Conservation (phyloP, 163 green algal genomes). For the Volvox carteri region DNA sequence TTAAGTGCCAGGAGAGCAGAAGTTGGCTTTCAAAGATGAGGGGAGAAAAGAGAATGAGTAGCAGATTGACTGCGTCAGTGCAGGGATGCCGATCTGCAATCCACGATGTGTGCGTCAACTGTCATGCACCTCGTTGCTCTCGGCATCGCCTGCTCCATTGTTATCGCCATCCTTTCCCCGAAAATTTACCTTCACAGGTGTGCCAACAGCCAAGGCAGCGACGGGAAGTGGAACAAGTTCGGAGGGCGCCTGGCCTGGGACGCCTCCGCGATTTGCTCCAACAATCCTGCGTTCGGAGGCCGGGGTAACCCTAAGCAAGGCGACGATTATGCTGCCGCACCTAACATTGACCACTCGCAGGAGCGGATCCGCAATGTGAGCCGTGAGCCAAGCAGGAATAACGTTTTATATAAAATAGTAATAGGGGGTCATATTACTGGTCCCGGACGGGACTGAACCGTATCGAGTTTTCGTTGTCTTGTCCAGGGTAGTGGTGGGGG, state of each 20-base stretch:
- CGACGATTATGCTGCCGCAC: slow-evolving; percentile 91
- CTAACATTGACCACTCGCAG: slow-evolving; percentile 94
- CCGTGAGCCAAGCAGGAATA: too few relatives aligned
- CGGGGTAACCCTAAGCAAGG: slow-evolving; percentile 84
- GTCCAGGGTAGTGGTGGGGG: too few relatives aligned
- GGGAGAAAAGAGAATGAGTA: background rate
- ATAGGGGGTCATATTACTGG: too few relatives aligned
- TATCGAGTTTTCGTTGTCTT: too few relatives aligned
- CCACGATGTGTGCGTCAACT: too few relatives aligned
- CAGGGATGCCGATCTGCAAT: too few relatives aligned
- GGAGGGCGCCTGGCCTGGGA: slow-evolving; percentile 96
- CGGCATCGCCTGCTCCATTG: too few relatives aligned
- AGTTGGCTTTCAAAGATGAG: background rate
- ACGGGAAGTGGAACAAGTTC: slow-evolving; percentile 95
- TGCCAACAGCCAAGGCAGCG: slow-evolving; percentile 75
- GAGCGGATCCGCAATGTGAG: slow-evolving; percentile 65
- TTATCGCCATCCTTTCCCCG: too few relatives aligned
- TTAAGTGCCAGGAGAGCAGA: background rate
- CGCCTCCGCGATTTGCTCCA: slow-evolving; percentile 87
- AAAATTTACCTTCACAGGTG: slow-evolving; percentile 54
- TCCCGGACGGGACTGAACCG: too few relatives aligned
- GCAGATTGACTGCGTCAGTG: background rate
- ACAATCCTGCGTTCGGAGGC: slow-evolving; percentile 92
- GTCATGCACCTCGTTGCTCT: too few relatives aligned
- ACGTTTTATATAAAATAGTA: too few relatives aligned